phyloP scores from a whole-genome alignment of 306 rosid genomes.

The Vigna trinervia region DNA sequence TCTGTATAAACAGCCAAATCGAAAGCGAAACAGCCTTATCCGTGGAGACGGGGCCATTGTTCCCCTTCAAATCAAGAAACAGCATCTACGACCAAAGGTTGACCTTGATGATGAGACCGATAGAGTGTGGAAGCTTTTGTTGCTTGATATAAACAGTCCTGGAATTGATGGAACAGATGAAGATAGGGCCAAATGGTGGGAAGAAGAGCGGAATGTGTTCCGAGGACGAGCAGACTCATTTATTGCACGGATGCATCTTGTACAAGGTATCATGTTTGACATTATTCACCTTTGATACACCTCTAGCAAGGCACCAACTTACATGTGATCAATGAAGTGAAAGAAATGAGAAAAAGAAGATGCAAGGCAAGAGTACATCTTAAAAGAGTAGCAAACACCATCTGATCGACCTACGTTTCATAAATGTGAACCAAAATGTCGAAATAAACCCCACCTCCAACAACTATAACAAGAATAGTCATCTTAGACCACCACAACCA shows the following conservation, averaged over 20 bases:
- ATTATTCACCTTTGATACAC: constrained; percentile 22
- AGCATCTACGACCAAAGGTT: constrained; percentile 83
- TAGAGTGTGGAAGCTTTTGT: constrained; percentile 93
- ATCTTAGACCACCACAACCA: not conserved
- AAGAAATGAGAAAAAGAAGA: not conserved
- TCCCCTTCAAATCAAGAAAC: constrained; percentile 68
- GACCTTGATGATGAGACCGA: constrained; percentile 92
- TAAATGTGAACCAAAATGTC: not conserved
- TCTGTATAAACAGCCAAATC: constrained; percentile 47
- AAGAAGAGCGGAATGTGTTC: constrained; percentile 90
- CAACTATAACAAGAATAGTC: not conserved
- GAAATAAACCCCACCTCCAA: not conserved
- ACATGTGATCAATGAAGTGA: constrained; percentile 6
- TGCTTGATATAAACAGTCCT: constrained; percentile 82
- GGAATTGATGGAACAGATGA: constrained; percentile 94
- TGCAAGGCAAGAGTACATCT: not conserved
- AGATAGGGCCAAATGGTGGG: constrained; percentile 94
- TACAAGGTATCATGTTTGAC: constrained; percentile 76
- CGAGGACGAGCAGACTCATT: constrained; percentile 94
- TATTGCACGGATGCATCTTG: constrained; percentile 97
- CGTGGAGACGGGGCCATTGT: constrained; percentile 60
- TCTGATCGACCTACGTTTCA: not conserved
- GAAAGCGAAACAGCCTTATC: constrained; percentile 49
- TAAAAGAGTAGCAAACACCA: not conserved
- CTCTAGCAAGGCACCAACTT: constrained; percentile 2